phyloP scores from a whole-genome alignment of 2,329 filamentous ascomycete species.

The Fusarium papillatum region DNA sequence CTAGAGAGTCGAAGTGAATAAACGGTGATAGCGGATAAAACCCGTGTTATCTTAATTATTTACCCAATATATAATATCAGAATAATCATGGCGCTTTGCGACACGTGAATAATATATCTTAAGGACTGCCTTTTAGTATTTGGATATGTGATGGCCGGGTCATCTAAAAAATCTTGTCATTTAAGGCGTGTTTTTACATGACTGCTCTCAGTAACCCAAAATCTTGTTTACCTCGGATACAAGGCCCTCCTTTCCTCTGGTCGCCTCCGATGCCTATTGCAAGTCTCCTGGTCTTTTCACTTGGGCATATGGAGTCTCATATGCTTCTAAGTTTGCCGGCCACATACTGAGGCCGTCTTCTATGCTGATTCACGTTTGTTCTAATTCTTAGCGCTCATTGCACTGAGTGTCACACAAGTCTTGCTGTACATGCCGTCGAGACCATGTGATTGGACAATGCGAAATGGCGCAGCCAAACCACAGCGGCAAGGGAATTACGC shows the following conservation, averaged over 20 bases:
- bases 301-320: too few relatives aligned
- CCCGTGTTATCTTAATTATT: background rate
- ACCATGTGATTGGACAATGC: background rate
- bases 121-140: background rate
- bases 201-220: background rate
- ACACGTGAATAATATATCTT: background rate
- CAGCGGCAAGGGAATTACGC: background rate
- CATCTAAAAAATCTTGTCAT: background rate
- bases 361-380: too few relatives aligned
- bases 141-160: rapidly evolving
- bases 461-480: background rate
- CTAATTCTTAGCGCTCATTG: background rate
- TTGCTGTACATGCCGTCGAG: background rate
- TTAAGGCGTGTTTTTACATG: too few relatives aligned
- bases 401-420: background rate
- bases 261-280: background rate
- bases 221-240: background rate
- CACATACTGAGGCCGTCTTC: too few relatives aligned
- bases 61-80: background rate
- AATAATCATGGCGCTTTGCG: background rate
- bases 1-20: background rate
- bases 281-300: too few relatives aligned
- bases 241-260: background rate
- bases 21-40: background rate
- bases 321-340: too few relatives aligned